phyloP scores from a whole-genome alignment of 2,329 filamentous ascomycete species.

The Fusarium pseudoanthophilum region DNA sequence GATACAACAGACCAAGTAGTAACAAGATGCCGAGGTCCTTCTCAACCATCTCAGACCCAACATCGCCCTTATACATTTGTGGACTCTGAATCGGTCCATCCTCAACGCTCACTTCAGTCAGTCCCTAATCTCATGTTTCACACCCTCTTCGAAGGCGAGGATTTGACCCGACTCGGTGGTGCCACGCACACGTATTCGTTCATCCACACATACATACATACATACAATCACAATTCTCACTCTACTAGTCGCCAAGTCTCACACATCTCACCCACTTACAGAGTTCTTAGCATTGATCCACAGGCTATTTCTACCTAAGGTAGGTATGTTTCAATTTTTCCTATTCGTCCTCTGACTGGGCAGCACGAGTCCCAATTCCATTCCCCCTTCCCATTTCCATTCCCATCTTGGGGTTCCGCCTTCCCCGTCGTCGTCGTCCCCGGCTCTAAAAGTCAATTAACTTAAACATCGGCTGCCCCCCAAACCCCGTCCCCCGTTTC shows the following conservation, averaged over 20 bases:
- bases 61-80: background rate
- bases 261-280: slow-evolving; percentile 26
- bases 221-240: slow-evolving; percentile 21
- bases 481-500: background rate
- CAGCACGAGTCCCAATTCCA: slow-evolving; percentile 11
- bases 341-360: background rate
- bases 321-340: background rate
- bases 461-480: slow-evolving; percentile 35
- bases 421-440: slow-evolving; percentile 29
- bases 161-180: slow-evolving; percentile 34
- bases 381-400: slow-evolving; percentile 4
- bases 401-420: slow-evolving; percentile 20
- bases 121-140: slow-evolving; percentile 25
- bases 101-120: slow-evolving; percentile 1
- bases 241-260: slow-evolving; percentile 26
- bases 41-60: background rate
- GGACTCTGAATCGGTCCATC: slow-evolving; percentile 21
- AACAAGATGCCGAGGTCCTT: background rate
- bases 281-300: slow-evolving; percentile 25
- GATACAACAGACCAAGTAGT: too few relatives aligned
- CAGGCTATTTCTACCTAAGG: background rate
- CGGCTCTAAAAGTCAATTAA: slow-evolving; percentile 37
- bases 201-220: slow-evolving; percentile 25
- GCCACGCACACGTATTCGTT: slow-evolving; percentile 33
- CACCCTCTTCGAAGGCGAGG: slow-evolving; percentile 23